Evolutionary conservation across 331 rosid species (phyloP).

Genomic region (Pyracantha coccinea): DNA sequence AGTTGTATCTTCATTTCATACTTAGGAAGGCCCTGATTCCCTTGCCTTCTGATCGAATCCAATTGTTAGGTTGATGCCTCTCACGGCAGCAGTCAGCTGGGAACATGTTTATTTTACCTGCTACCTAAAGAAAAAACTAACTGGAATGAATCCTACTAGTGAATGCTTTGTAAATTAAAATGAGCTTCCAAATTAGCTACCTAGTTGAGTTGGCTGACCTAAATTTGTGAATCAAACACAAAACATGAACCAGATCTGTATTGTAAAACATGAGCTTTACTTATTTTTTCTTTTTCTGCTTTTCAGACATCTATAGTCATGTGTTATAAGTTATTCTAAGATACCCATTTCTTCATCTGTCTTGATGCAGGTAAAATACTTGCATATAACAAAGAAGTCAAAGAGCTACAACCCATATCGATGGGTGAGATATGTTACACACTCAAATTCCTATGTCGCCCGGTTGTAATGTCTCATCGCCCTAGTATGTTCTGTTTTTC

Average conservation of each 20-base stretch:
- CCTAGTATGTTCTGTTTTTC: background rate
- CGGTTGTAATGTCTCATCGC: conserved; percentile 24
- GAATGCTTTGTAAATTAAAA: background rate
- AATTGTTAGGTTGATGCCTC: background rate
- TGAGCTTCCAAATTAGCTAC: background rate
- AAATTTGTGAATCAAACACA: background rate
- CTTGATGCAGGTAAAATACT: conserved; percentile 73
- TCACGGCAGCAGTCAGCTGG: background rate
- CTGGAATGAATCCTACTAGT: background rate
- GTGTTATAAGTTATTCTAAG: conserved; percentile 2
- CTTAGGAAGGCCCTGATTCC: background rate
- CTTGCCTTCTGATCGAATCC: background rate
- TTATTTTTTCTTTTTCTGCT: background rate
- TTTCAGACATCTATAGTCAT: background rate
- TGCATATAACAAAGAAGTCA: conserved; percentile 79
- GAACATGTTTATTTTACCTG: background rate
- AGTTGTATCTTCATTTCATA: background rate
- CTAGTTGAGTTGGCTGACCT: background rate
- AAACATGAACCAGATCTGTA: background rate
- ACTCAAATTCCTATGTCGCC: conserved; percentile 77
- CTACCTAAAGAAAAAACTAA: background rate
- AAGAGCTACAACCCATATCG: conserved; percentile 65
- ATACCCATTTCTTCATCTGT: conserved; percentile 8
- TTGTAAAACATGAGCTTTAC: background rate
- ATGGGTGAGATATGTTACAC: conserved; percentile 93